phyloP scores from a whole-genome alignment of 257 asterid species.

The Salvia hispanica region DNA sequence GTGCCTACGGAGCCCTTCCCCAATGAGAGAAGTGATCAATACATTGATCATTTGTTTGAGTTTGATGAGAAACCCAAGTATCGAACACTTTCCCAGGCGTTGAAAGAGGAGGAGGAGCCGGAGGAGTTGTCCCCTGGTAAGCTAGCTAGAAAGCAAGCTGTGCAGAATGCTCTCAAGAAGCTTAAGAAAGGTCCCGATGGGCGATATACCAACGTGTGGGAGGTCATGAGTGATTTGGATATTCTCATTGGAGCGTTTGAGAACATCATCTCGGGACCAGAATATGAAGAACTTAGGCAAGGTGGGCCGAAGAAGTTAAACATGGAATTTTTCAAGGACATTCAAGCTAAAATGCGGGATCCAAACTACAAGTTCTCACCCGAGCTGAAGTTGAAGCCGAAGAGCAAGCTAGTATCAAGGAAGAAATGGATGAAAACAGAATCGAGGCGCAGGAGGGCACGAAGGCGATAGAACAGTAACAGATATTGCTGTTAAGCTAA shows the following conservation, averaged over 20 bases:
- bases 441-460: conserved; percentile 82
- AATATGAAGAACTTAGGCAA: conserved; percentile 81
- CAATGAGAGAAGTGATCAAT: conserved; percentile 68
- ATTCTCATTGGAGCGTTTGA: conserved; percentile 86
- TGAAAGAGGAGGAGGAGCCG: conserved; percentile 80
- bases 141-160: conserved; percentile 83
- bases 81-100: conserved; percentile 65
- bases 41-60: conserved; percentile 72
- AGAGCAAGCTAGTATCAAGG: conserved; percentile 72
- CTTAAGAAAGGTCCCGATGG: conserved; percentile 94
- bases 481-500: not conserved
- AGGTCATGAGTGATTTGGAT: conserved; percentile 92
- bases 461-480: conserved; percentile 52
- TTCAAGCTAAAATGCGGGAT: conserved; percentile 93
- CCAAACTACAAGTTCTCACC: conserved; percentile 85
- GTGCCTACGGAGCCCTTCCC: conserved; percentile 74
- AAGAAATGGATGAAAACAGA: conserved; percentile 87
- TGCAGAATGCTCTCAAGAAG: conserved; percentile 86
- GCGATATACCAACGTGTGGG: conserved; percentile 87
- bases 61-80: conserved; percentile 82
- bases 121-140: conserved; percentile 85
- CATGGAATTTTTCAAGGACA: conserved; percentile 81
- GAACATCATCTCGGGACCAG: conserved; percentile 88
- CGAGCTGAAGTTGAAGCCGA: conserved; percentile 81
- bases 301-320: conserved; percentile 87